Evolutionary conservation across 169 alveolate genomes (phyloP), one percentile per base, ranked within the genome.

Genomic region (Neospora caninum): DNA sequence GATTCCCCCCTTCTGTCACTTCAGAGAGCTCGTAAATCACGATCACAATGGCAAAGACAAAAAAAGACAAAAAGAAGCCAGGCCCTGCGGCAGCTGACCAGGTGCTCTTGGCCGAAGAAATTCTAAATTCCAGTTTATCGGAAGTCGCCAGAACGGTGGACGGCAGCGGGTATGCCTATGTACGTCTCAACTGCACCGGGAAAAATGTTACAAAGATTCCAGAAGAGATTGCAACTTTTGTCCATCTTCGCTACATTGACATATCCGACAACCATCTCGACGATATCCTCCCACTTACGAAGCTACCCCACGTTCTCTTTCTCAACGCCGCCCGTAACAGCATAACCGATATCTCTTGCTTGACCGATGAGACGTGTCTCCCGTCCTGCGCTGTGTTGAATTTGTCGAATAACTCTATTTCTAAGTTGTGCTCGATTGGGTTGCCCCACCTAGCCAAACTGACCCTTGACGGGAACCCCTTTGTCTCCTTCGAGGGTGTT

Each of bases 91-190:
- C 91, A 31, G 86, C 89, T 16, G 93, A 45, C n/a, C 92, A 88
- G n/a, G 80, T 54, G 49, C 73, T 73, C 22, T 91, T 93, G 34
- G 36, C 67, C 4, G 95, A 93, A n/a, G 95, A 94, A 4, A 67
- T 94, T 0, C 94, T 94, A 39, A 80, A 94, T 38, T 54, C 80
- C 91, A 91, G 94, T 43, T 67, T 94, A 20, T 67, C 92, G 78
- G 95, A 94, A 64, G 95, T 94, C 58, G 64, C 94, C 10, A 88
- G 94, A 43, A 94, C 94, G 0, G 95, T 89, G 7, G 95, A 94
- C 78, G 95, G 95, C 49, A 88, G 94, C 43, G 94, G 95, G 58
- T 94, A 94, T 49, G 95, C 95, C 58, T 94, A 88, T 84, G 92
- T 88, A 22, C 88, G 94, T 22, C 73, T 94, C 80, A 91, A 73